Evolutionary conservation across 2,329 filamentous ascomycete genomes (phyloP), one percentile per base, ranked within the genome.

Genomic region (Lomentospora prolificans): DNA sequence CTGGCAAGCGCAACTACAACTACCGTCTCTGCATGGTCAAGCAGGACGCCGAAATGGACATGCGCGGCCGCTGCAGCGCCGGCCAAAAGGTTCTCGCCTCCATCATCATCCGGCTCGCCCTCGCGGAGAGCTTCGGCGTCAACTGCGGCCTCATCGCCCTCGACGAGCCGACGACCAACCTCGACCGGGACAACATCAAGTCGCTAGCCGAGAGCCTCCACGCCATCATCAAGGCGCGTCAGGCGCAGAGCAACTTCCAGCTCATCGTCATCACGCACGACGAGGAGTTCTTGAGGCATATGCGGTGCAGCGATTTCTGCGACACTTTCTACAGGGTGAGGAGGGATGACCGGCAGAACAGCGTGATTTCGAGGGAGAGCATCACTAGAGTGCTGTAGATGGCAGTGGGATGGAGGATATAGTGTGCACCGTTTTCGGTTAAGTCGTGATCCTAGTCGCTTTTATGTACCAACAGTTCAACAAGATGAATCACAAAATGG

Each of bases 21-120:
- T 99, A 99, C 75, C 89, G 94, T 50, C 86, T 99, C 4, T 91
- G 89, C 70, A 99, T 99, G 94, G 84, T 96, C 63, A 99, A 99
- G 74, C 87, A 92, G 67, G 90, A 95, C 65, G 89, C 88, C 0
- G 94, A 99, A 70, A 96, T 99, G 90, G 94, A 99, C 73, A 99
- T 99, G 94, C 89, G 94, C 60, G 95, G 94, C 1, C 89, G 94
- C 56, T 99, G 94, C 77, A 95, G 89, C 62, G 94, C 94, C 1
- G 94, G 94, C 3, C 94, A 99, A 69, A 96, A 95, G 71, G 92
- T 99, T 27, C 82, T 99, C 27, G 94, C 94, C 3, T 90, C 86
- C 70, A 99, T 99, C 73, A 95, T 99, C 71, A 96, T 99, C 69
- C 91, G 94, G 1, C 81, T 99, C 27, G 94, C 95, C 10, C 81